These are phyloP conservation scores for Basidioascus undulatus DNA, from an alignment of 768 basidiomycete genomes.

Conservation along the genomic window DNA sequence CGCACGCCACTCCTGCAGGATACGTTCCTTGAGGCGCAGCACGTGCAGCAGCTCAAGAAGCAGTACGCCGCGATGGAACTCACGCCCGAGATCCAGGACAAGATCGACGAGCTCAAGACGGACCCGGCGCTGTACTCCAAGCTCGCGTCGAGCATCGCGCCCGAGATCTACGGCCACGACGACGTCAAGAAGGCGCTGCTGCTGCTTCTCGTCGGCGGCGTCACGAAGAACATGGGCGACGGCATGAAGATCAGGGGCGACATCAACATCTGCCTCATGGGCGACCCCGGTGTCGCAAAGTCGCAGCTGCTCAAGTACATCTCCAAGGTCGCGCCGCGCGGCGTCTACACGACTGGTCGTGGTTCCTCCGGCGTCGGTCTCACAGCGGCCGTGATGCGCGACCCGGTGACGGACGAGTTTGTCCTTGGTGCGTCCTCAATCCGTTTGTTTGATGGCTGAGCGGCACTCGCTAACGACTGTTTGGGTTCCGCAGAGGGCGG, in stretches of 20 bases:
- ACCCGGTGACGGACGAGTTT: slow-evolving; percentile 98
- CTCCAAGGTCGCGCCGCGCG: slow-evolving; percentile 89
- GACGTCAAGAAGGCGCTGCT: slow-evolving; percentile 94
- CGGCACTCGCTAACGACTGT: slow-evolving; percentile 5
- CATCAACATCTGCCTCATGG: slow-evolving; percentile 94
- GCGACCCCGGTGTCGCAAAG: slow-evolving; percentile 97
- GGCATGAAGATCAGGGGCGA: slow-evolving; percentile 99
- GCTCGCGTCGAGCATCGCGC: slow-evolving; percentile 80
- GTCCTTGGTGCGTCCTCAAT: slow-evolving; percentile 48
- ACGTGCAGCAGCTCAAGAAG: slow-evolving; percentile 86
- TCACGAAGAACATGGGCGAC: slow-evolving; percentile 82
- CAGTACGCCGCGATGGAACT: slow-evolving; percentile 88
- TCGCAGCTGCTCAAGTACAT: slow-evolving; percentile 94
- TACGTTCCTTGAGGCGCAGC: slow-evolving; percentile 78
- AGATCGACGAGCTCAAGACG: slow-evolving; percentile 38
- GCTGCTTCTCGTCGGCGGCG: slow-evolving; percentile 78
- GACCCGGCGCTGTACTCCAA: slow-evolving; percentile 58
- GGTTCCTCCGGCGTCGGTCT: slow-evolving; percentile 97
- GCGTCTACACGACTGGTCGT: slow-evolving; percentile 93
- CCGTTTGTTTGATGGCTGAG: neutral
- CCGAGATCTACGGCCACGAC: slow-evolving; percentile 91
- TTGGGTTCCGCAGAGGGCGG: slow-evolving; percentile 61
- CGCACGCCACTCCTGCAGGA: slow-evolving; percentile 91
- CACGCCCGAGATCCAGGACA: slow-evolving; percentile 53
- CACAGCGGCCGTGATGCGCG: slow-evolving; percentile 95